Percentiles rank a stretch among this genome's conserved stretches.
These are phyloP conservation scores for Thraustochytrium striatum DNA, from an alignment of 352 stramenopile species.

Conservation along the genomic window DNA sequence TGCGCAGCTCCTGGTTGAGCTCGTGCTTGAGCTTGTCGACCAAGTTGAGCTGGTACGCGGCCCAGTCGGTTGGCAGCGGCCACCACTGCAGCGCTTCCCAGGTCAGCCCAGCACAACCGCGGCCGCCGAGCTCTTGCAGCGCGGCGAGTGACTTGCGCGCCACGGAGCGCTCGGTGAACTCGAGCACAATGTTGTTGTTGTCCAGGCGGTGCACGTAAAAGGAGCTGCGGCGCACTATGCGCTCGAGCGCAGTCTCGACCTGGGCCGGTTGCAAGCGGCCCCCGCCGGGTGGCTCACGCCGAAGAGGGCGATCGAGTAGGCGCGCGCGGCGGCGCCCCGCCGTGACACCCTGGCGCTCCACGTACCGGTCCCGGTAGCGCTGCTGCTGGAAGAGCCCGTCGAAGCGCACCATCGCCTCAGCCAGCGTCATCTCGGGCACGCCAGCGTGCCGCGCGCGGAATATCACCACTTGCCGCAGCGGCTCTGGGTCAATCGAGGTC, in stretches of 20 bases:
- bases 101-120: too few relatives aligned
- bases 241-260: background rate
- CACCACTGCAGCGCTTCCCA: constrained; percentile 31
- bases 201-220: constrained; percentile 7
- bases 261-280: background rate
- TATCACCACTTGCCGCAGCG: constrained; percentile 11
- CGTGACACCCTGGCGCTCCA: background rate
- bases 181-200: background rate
- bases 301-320: background rate
- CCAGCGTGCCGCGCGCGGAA: background rate
- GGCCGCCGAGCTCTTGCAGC: background rate
- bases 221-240: background rate
- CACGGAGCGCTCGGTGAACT: constrained; percentile 11
- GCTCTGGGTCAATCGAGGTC: constrained; percentile 30
- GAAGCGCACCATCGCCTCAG: constrained; percentile 9
- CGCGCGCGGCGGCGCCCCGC: background rate
- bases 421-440: constrained; percentile 26
- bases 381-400: background rate
- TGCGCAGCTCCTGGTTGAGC: too few relatives aligned
- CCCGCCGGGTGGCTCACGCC: background rate
- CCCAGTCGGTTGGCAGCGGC: constrained; percentile 25
- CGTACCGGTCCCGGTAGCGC: background rate
- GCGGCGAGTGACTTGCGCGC: background rate
- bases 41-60: constrained; percentile 15
- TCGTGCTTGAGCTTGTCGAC: too few relatives aligned